Base-by-base conservation (phyloP, 2,329 filamentous ascomycete species). In the Pseudocercospora fuligena region DNA sequence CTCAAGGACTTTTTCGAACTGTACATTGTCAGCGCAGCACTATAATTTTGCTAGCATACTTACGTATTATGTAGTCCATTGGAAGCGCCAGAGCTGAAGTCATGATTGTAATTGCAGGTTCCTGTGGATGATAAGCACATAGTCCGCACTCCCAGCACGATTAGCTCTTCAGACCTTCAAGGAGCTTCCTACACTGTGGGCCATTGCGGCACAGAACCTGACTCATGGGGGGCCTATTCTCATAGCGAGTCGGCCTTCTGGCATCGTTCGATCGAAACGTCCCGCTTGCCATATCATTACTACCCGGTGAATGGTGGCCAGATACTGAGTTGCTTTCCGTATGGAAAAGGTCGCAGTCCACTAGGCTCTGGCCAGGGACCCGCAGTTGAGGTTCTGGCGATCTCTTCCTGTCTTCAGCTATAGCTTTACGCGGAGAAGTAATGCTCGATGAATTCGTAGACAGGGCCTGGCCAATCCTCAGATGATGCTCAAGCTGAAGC, bases 1-100 rank as follows among this genome's bases (percentile, higher is more conserved):
- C 97, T 99, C 72, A 99, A 70, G 29, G 90, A 85, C 79, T 93
- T 95, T 80, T 92, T 93, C 25, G 69, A 61, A 12, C 70, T 74
- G 61, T 49, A 70, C 61, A 62, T 63, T 33, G 57, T 57, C 19
- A 40, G 21, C 16, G n/a, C 23, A 19, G 23, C n/a, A 49, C n/a
- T 40, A 5, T 23, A 9, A 47, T 19, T 29, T 14, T 43, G n/a
- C 58, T 57, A n/a, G 33, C 29, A n/a, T 27, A 71, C 73, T 69
- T 51, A 75, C 73, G 68, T 40, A 47, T 67, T 68, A 63, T 51
- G 69, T 58, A 73, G 66, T n/a, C 74, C 75, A 65, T 77, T 76
- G 16, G 72, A 60, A 46, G 71, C 60, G 51, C 73, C 63, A 40
- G 72, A 72, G 19, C 66, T 70, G 57, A 76, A 76, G 58, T 77